Evolutionary conservation across 345 rosid genomes (phyloP).

Genomic region (Microthlaspi erraticum): DNA sequence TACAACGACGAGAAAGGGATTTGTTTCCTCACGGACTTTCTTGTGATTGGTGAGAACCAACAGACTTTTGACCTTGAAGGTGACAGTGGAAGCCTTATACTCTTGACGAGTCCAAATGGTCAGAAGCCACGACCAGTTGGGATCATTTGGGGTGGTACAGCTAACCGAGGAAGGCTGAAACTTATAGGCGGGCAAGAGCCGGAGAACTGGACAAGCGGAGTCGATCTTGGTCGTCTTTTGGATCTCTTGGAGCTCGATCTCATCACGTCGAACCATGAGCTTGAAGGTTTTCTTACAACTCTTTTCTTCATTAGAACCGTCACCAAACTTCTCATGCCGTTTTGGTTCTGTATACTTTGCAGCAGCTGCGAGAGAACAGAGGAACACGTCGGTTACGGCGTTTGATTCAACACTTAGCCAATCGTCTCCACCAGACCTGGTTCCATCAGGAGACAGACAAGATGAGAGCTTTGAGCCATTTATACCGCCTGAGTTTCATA

Average conservation of each 20-base stretch:
- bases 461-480: constrained; percentile 65
- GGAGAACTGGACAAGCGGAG: constrained; percentile 86
- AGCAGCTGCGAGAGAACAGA: constrained; percentile 69
- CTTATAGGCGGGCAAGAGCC: constrained; percentile 76
- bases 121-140: constrained; percentile 78
- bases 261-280: constrained; percentile 62
- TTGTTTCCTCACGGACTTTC: constrained; percentile 81
- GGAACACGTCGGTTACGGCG: constrained; percentile 66
- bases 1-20: constrained; percentile 90
- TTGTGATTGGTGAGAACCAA: constrained; percentile 79
- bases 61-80: constrained; percentile 86
- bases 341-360: constrained; percentile 21
- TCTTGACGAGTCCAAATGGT: constrained; percentile 54
- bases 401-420: constrained; percentile 73
- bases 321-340: constrained; percentile 6
- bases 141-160: constrained; percentile 89
- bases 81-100: constrained; percentile 82
- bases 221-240: constrained; percentile 86
- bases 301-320: neutral
- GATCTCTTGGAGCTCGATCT: constrained; percentile 79
- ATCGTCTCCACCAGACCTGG: constrained; percentile 62
- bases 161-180: constrained; percentile 75
- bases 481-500: constrained; percentile 49
- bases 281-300: constrained; percentile 52
- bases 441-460: constrained; percentile 52